phyloP scores from a whole-genome alignment of 345 rosid genomes.

The Salix koriyanagi region DNA sequence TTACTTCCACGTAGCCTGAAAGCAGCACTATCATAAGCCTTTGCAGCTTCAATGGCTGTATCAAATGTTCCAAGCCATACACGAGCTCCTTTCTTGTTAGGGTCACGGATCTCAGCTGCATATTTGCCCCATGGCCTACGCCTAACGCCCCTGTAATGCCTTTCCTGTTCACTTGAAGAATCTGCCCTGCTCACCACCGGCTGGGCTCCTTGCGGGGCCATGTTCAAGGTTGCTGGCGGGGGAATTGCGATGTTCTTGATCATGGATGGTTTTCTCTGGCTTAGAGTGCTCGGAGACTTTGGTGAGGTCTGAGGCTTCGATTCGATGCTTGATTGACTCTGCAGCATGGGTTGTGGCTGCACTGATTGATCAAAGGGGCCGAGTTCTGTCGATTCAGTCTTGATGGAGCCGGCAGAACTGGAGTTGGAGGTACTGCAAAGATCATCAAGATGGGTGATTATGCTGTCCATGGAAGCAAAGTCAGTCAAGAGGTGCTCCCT shows the following conservation, averaged over 20 bases:
- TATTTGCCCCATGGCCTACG: conserved; percentile 88
- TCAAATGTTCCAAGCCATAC: conserved; percentile 94
- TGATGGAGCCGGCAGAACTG: neutral
- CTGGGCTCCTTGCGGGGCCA: neutral
- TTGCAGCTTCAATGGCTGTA: conserved; percentile 75
- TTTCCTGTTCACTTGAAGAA: conserved; percentile 23
- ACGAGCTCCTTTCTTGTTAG: conserved; percentile 73
- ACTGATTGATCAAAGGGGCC: neutral
- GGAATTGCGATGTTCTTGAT: conserved; percentile 42
- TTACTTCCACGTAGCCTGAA: conserved; percentile 78
- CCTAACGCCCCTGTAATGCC: conserved; percentile 79
- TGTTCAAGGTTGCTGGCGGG: conserved; percentile 10
- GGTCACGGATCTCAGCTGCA: conserved; percentile 92
- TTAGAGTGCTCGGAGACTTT: conserved; percentile 39
- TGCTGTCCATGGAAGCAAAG: conserved; percentile 36
- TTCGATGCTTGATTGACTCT: conserved; percentile 1
- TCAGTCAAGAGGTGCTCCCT: conserved; percentile 62
- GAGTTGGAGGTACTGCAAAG: conserved; percentile 1
- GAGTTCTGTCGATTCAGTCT: conserved; percentile 3
- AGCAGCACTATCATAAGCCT: conserved; percentile 84
- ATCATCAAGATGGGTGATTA: conserved; percentile 25
- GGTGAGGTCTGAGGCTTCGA: neutral
- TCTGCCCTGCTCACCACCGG: neutral
- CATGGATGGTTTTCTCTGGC: conserved; percentile 62
- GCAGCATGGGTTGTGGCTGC: neutral